Evolutionary conservation across 179 eudicot species (phyloP).

Genomic region (Carnegiea gigantea): DNA sequence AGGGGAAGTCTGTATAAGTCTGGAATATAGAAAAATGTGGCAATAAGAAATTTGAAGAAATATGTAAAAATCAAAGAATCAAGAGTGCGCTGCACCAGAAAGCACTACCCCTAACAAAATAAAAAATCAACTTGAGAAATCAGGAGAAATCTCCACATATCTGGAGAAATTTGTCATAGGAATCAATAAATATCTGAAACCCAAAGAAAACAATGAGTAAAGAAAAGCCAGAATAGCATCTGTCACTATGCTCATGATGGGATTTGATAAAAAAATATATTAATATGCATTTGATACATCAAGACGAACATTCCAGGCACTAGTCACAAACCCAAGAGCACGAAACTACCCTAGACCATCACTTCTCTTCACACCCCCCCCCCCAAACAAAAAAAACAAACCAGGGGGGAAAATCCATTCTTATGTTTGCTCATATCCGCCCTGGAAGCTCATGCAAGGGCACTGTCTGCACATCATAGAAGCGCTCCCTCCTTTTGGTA

Average conservation of each 20-base stretch:
- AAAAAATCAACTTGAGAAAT: not conserved
- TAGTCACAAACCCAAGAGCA: not conserved
- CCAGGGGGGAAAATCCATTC: not conserved
- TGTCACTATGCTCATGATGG: not conserved
- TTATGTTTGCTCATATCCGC: not conserved
- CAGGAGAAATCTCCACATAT: not conserved
- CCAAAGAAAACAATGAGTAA: not conserved
- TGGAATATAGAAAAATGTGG: not conserved
- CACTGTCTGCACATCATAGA: no score
- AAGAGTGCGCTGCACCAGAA: no score
- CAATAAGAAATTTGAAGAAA: not conserved
- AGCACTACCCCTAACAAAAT: no score
- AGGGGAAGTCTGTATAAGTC: not conserved
- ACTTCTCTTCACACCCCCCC: not conserved
- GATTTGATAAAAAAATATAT: not conserved
- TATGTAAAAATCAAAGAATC: not conserved
- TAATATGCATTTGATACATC: not conserved
- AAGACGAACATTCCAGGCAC: not conserved
- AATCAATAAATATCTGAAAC: not conserved
- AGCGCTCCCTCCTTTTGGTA: no score
- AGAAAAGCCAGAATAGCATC: not conserved
- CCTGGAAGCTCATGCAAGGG: not conserved
- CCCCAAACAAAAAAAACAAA: not conserved
- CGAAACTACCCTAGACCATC: not conserved
- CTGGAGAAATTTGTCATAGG: not conserved